These are phyloP conservation scores for Coix lacrymajobi DNA, from an alignment of 176 grass and related monocot genomes.

Conservation along the genomic window DNA sequence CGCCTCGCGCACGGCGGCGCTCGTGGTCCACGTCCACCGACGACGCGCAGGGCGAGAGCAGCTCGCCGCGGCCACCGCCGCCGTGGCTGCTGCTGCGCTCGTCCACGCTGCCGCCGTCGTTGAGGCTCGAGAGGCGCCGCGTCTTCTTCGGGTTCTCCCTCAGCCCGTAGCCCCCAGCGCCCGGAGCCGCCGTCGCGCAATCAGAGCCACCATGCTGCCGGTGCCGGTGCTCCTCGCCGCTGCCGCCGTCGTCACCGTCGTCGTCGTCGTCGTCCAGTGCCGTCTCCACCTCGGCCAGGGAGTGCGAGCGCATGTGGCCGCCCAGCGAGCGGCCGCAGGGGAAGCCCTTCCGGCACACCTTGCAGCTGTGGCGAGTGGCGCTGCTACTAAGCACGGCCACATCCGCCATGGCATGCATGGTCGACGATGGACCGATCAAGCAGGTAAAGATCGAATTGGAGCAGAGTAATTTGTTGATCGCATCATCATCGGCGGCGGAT, in stretches of 20 bases:
- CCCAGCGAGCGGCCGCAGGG: constrained; percentile 55
- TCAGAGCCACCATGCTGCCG: background rate
- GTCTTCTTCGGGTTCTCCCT: constrained; percentile 81
- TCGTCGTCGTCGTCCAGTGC: background rate
- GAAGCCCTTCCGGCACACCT: constrained; percentile 64
- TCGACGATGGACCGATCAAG: background rate
- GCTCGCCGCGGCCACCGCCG: constrained; percentile 7
- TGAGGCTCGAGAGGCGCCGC: constrained; percentile 37
- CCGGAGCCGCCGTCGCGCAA: background rate
- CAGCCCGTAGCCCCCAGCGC: constrained; percentile 35
- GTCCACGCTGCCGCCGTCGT: background rate
- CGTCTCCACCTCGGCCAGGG: constrained; percentile 21
- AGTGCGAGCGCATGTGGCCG: constrained; percentile 66
- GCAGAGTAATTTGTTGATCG: background rate
- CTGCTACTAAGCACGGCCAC: constrained; percentile 6
- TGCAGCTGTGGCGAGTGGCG: constrained; percentile 39
- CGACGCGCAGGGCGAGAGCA: constrained; percentile 1
- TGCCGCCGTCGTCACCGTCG: background rate
- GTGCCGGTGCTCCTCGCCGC: background rate
- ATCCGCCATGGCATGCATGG: background rate
- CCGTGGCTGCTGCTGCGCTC: background rate
- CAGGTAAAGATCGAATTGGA: background rate
- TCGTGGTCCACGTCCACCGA: constrained; percentile 9
- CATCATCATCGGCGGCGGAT: background rate
- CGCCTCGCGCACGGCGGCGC: constrained; percentile 4